A percentile compares a stretch with the other conserved stretches of the same genome.
phyloP scores from a whole-genome alignment of 441 rosid genomes.

The Croton laevigatus region DNA sequence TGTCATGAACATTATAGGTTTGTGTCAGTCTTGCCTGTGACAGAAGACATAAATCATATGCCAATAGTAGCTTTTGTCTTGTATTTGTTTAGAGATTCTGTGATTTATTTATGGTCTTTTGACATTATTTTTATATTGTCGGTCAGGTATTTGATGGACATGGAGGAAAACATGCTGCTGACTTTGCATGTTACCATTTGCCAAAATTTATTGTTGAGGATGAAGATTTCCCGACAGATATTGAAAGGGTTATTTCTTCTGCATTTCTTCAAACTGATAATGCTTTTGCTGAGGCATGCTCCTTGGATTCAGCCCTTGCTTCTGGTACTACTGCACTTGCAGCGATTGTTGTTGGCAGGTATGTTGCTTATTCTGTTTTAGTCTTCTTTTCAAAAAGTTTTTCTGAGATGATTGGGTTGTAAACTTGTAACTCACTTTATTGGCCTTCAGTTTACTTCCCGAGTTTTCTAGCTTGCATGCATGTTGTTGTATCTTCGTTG shows the following conservation, averaged over 20 bases:
- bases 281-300: conserved; percentile 82
- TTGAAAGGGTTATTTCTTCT: conserved; percentile 66
- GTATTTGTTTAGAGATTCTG: background rate
- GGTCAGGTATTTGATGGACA: conserved; percentile 88
- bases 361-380: no score
- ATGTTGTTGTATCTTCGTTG: background rate
- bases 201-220: conserved; percentile 70
- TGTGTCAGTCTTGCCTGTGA: background rate
- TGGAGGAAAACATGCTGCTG: conserved; percentile 94
- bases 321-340: conserved; percentile 91
- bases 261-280: conserved; percentile 78
- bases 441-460: background rate
- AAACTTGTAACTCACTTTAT: background rate
- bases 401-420: background rate
- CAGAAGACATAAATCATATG: background rate
- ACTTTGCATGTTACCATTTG: conserved; percentile 66
- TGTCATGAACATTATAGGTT: background rate
- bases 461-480: background rate
- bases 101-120: background rate
- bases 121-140: conserved; percentile 7
- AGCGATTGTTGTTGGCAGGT: conserved; percentile 77
- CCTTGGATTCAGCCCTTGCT: conserved; percentile 56
- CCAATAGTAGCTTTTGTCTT: background rate
- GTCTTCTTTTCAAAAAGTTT: background rate
- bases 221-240: conserved; percentile 59